phyloP scores from a whole-genome alignment of 495 filamentous ascomycete species.

The Daldinia grandis region DNA sequence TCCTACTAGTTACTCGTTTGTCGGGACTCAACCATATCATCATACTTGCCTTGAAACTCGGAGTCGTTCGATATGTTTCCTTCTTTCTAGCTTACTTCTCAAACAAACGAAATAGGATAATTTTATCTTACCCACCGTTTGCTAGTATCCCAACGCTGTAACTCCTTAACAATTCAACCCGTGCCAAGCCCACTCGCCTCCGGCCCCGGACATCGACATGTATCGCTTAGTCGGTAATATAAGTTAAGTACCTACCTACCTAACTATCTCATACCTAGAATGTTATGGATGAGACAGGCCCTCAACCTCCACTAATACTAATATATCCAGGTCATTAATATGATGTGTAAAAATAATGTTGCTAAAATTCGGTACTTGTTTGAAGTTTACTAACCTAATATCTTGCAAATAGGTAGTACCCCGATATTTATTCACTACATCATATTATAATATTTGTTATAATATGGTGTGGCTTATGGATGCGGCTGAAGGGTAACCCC shows the following conservation, averaged over 20 bases:
- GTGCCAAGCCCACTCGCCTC: not conserved
- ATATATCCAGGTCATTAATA: not conserved
- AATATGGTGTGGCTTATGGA: conserved; percentile 28
- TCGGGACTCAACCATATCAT: conserved; percentile 10
- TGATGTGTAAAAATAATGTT: not conserved
- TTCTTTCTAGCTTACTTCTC: not conserved
- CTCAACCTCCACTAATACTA: not conserved
- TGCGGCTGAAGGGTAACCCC: conserved; percentile 35
- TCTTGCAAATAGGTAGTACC: not conserved
- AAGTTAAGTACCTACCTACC: not conserved
- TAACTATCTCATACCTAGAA: too few species aligned
- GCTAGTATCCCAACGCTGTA: not conserved
- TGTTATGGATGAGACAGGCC: not conserved
- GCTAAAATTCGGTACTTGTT: not conserved
- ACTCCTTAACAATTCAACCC: not conserved
- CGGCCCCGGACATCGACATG: not conserved
- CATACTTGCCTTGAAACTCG: conserved; percentile 24
- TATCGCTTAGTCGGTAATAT: not conserved
- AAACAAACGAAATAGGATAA: not conserved
- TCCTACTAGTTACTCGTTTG: not conserved
- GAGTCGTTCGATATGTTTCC: conserved; percentile 8
- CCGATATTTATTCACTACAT: too few species aligned
- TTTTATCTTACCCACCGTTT: not conserved
- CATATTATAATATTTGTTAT: not conserved
- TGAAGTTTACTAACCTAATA: not conserved